These are phyloP conservation scores for Exophiala mesophila DNA, from an alignment of 2,329 filamentous ascomycete species.

Conservation along the genomic window DNA sequence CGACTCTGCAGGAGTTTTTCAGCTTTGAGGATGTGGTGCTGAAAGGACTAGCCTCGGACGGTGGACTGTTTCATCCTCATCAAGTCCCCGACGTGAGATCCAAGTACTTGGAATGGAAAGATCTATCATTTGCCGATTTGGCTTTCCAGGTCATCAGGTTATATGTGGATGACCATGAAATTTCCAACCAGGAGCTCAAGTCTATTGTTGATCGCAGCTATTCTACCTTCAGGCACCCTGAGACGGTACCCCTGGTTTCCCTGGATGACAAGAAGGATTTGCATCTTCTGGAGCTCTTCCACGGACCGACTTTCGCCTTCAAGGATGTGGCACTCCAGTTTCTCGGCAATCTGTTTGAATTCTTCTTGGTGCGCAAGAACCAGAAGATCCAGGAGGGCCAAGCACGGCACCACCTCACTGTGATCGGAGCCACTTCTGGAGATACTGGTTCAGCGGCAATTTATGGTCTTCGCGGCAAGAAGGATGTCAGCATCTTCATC, in stretches of 20 bases:
- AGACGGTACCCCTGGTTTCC: slow-evolving; percentile 75
- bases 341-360: slow-evolving; percentile 77
- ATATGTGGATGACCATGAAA: slow-evolving; percentile 80
- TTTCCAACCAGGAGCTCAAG: slow-evolving; percentile 73
- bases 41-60: slow-evolving; percentile 80
- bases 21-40: slow-evolving; percentile 89
- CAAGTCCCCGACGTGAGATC: slow-evolving; percentile 62
- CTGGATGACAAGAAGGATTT: slow-evolving; percentile 67
- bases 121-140: slow-evolving; percentile 73
- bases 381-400: slow-evolving; percentile 36
- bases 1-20: slow-evolving; percentile 48
- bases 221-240: slow-evolving; percentile 74
- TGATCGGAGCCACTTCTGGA: slow-evolving; percentile 80
- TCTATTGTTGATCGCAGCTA: slow-evolving; percentile 81
- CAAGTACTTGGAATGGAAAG: slow-evolving; percentile 69
- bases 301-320: slow-evolving; percentile 91
- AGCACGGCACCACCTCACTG: slow-evolving; percentile 74
- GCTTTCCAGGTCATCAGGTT: slow-evolving; percentile 80
- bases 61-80: slow-evolving; percentile 85
- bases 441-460: slow-evolving; percentile 92
- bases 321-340: slow-evolving; percentile 94
- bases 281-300: slow-evolving; percentile 88
- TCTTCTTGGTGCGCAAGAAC: slow-evolving; percentile 43
- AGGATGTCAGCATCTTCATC: slow-evolving; percentile 95
- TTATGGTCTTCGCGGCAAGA: slow-evolving; percentile 89